Evolutionary conservation across 495 filamentous ascomycete genomes (phyloP).

Genomic region (Aspergillus funiculosus): DNA sequence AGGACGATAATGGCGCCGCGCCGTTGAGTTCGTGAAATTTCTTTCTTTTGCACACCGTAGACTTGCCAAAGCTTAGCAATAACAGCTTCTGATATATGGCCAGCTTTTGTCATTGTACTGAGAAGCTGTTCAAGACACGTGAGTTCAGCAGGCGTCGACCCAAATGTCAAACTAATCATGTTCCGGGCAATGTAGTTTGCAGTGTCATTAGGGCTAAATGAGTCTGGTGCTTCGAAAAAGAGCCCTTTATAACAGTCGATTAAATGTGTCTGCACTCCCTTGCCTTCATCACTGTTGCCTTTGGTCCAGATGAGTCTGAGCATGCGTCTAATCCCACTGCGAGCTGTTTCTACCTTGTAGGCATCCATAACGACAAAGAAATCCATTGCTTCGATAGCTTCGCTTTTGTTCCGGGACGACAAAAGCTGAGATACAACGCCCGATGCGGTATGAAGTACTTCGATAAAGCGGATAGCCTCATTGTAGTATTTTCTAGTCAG

Average conservation of each 20-base stretch:
- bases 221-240: slow-evolving; percentile 90
- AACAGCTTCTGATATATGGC: slow-evolving; percentile 78
- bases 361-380: slow-evolving; percentile 92
- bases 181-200: slow-evolving; percentile 95
- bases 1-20: slow-evolving; percentile 92
- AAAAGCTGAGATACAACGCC: slow-evolving; percentile 75
- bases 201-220: slow-evolving; percentile 80
- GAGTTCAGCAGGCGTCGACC: slow-evolving; percentile 85
- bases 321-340: slow-evolving; percentile 86
- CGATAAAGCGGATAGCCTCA: slow-evolving; percentile 90
- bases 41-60: slow-evolving; percentile 86
- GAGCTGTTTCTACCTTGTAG: slow-evolving; percentile 90
- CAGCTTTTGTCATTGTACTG: slow-evolving; percentile 94
- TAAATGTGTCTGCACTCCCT: slow-evolving; percentile 92
- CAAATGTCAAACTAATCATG: slow-evolving; percentile 98
- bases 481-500: slow-evolving; percentile 83
- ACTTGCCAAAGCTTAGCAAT: slow-evolving; percentile 95
- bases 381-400: slow-evolving; percentile 98
- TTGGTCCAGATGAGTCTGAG: slow-evolving; percentile 98
- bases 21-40: slow-evolving; percentile 88
- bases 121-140: slow-evolving; percentile 93
- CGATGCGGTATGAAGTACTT: slow-evolving; percentile 81
- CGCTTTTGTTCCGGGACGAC: slow-evolving; percentile 90
- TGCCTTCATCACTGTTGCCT: slow-evolving; percentile 97
- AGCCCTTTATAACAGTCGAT: slow-evolving; percentile 95